Evolutionary conservation across 352 stramenopile genomes (phyloP).

Genomic region (Phytopythium cucurbitacearum): DNA sequence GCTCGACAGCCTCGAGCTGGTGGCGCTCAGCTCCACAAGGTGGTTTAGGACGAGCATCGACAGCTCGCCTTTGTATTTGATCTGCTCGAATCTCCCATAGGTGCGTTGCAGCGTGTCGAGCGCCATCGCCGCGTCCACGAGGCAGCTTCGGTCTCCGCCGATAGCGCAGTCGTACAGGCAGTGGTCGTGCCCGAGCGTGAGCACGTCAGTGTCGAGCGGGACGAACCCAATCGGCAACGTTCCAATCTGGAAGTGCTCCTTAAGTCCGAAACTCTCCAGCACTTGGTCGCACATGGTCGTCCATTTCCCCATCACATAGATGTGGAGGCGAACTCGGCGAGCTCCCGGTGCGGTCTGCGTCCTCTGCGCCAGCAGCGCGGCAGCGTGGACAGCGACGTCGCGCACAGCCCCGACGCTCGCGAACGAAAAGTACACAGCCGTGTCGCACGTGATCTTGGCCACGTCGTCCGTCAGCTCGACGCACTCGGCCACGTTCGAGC

Average conservation of each 20-base stretch:
- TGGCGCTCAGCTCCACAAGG: conserved; percentile 48
- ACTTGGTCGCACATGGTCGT: conserved; percentile 44
- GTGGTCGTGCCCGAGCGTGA: conserved; percentile 50
- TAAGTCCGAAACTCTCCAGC: conserved; percentile 25
- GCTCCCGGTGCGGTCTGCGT: conserved; percentile 7
- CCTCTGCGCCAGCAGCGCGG: conserved; percentile 22
- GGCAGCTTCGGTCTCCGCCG: conserved; percentile 34
- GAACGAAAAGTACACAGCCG: conserved; percentile 46
- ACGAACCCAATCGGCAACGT: conserved; percentile 50
- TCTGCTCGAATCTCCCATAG: conserved; percentile 53
- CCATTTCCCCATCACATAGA: conserved; percentile 48
- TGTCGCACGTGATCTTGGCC: conserved; percentile 19
- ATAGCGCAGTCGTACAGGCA: conserved; percentile 53
- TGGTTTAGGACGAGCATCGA: conserved; percentile 63
- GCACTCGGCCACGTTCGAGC: conserved; percentile 37
- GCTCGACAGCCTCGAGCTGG: conserved; percentile 1
- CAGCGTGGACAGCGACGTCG: conserved; percentile 36
- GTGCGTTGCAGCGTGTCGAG: conserved; percentile 50
- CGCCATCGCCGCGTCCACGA: conserved; percentile 44
- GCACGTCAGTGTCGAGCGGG: conserved; percentile 49
- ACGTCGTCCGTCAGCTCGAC: conserved; percentile 51
- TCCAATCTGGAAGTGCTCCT: conserved; percentile 34
- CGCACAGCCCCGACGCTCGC: conserved; percentile 37
- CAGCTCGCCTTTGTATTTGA: conserved; percentile 80
- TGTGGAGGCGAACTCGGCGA: conserved; percentile 12